phyloP scores from a whole-genome alignment of 2,329 filamentous ascomycete genomes.

The Hirsutella minnesotensis region DNA sequence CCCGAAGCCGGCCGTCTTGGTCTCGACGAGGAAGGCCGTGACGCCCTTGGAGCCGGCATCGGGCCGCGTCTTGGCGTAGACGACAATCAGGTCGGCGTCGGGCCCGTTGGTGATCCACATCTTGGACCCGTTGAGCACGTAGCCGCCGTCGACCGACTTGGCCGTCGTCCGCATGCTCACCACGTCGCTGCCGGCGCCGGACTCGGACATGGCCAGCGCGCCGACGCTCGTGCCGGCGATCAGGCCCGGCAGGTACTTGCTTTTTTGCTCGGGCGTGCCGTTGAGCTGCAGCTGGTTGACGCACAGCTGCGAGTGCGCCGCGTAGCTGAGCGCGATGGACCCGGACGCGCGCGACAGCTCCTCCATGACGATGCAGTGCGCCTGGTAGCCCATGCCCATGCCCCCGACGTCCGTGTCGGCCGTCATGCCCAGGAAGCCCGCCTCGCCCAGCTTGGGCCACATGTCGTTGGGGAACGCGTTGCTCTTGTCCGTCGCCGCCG shows the following conservation, averaged over 20 bases:
- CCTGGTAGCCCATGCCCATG: slow-evolving; percentile 86
- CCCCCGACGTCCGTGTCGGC: slow-evolving; percentile 88
- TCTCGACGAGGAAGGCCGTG: slow-evolving; percentile 84
- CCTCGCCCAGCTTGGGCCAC: slow-evolving; percentile 89
- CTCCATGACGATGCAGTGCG: slow-evolving; percentile 91
- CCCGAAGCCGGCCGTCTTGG: slow-evolving; percentile 60
- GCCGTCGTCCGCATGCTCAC: slow-evolving; percentile 90
- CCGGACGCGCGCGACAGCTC: slow-evolving; percentile 81
- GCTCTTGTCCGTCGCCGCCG: slow-evolving; percentile 66
- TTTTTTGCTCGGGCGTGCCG: slow-evolving; percentile 67
- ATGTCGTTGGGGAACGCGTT: slow-evolving; percentile 86
- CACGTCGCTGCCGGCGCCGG: slow-evolving; percentile 82
- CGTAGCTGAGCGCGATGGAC: slow-evolving; percentile 81
- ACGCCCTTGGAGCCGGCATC: slow-evolving; percentile 77
- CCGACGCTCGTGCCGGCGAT: slow-evolving; percentile 74
- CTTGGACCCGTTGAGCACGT: slow-evolving; percentile 77
- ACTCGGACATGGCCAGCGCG: slow-evolving; percentile 89
- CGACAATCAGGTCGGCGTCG: slow-evolving; percentile 82
- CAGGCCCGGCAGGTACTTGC: slow-evolving; percentile 65
- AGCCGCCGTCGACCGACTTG: slow-evolving; percentile 71
- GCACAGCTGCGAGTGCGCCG: slow-evolving; percentile 90
- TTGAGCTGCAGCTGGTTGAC: slow-evolving; percentile 95
- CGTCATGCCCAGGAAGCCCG: slow-evolving; percentile 84
- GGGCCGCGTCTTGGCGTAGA: slow-evolving; percentile 93
- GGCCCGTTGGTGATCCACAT: slow-evolving; percentile 99